These are phyloP conservation scores for Dactylonectria macrodidyma DNA, from an alignment of 2,329 filamentous ascomycete species.

Conservation along the genomic window DNA sequence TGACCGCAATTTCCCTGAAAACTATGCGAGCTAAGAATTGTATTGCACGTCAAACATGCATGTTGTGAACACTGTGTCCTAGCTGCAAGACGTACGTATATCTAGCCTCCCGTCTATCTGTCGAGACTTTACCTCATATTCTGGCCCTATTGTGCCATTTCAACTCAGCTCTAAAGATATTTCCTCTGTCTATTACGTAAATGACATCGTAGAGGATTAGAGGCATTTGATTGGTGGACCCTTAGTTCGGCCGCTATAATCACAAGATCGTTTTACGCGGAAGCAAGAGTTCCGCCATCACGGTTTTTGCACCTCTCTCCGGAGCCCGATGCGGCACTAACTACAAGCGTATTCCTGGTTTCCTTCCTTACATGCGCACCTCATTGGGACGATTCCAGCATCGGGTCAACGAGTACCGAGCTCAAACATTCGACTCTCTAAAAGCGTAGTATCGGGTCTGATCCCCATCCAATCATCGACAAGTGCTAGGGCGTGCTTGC, in stretches of 20 bases:
- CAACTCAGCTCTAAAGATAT: too few species aligned
- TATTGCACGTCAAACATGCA: too few species aligned
- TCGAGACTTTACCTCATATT: too few species aligned
- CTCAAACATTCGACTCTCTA: not conserved
- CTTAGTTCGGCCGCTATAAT: not conserved
- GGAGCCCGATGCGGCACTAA: not conserved
- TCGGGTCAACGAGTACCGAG: slow-evolving; percentile 9
- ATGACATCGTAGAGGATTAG: too few species aligned
- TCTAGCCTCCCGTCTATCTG: too few species aligned
- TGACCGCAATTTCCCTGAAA: too few species aligned
- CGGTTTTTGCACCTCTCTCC: not conserved
- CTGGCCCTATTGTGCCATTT: too few species aligned
- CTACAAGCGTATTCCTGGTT: not conserved
- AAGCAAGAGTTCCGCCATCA: not conserved
- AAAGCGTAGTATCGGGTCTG: not conserved
- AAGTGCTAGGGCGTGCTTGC: not conserved
- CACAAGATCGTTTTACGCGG: not conserved
- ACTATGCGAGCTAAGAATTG: too few species aligned
- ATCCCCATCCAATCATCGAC: not conserved
- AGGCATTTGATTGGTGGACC: not conserved
- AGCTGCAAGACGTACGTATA: too few species aligned
- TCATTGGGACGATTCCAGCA: not conserved
- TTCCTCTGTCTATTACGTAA: too few species aligned
- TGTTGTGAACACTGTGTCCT: too few species aligned
- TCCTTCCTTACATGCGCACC: not conserved